Conservation (phyloP, 2,329 filamentous ascomycete genomes). For the Colletotrichum brevisporum region DNA sequence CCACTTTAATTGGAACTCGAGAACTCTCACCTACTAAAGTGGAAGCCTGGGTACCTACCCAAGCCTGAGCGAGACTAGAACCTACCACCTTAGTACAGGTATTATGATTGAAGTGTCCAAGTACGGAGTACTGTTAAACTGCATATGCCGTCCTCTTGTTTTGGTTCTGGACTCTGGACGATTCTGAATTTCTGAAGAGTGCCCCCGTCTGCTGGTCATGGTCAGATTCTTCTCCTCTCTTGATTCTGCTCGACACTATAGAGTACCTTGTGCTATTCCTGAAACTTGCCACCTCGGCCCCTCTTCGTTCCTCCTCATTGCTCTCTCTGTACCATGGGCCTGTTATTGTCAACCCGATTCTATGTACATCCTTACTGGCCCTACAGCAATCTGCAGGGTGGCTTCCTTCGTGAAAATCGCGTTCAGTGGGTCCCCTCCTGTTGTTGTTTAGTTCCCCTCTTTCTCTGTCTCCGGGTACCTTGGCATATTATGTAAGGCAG, state of each 20-base stretch:
- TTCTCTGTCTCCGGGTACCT: too few species aligned
- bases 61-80: not conserved
- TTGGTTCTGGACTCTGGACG: constrained; percentile 24
- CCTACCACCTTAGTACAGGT: too few species aligned
- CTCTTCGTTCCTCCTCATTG: not conserved
- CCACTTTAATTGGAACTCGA: too few species aligned
- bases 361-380: too few species aligned
- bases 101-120: not conserved
- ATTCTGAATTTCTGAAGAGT: constrained; percentile 23
- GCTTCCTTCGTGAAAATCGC: not conserved
- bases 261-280: too few species aligned
- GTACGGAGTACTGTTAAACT: too few species aligned
- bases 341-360: not conserved
- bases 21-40: too few species aligned
- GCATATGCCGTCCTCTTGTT: constrained; percentile 18
- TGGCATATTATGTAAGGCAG: too few species aligned
- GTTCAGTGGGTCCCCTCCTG: too few species aligned
- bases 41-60: not conserved
- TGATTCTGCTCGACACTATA: not conserved
- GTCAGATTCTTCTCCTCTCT: not conserved
- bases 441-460: too few species aligned
- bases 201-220: constrained; percentile 3
- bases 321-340: not conserved
- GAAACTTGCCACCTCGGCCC: not conserved
- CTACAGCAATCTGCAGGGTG: not conserved